Evolutionary conservation across 2,329 filamentous ascomycete genomes (phyloP), one percentile per base, ranked within the genome.

Genomic region (Coleophoma eucalyptorum): DNA sequence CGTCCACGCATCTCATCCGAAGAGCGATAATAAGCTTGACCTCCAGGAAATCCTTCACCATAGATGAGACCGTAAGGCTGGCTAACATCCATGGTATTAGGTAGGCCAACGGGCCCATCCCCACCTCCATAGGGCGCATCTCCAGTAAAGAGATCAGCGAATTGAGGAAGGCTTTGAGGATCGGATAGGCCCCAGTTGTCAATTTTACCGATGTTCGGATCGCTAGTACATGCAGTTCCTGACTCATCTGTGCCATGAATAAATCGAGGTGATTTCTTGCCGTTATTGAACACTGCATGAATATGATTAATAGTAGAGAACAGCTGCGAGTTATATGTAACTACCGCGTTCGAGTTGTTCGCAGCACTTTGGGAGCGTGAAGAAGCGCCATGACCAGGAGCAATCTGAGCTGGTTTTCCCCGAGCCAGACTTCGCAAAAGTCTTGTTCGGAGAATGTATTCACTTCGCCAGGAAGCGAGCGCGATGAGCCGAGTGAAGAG

Each of bases 401-500:
- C 66, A 10, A 75, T 72, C 35, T 85, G 78, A 59, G 79, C 72
- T 52, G 93, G 90, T 65, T 92, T 96, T 46, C 93, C 94, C 53
- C 90, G 84, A 43, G 80, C 80, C 51, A 97, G 75, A 55, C 89
- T 94, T 42, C 91, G 83, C 48, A 97, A 73, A 47, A 97, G 79
- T 43, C 90, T 82, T 2, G 91, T 97, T 43, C 94, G 81, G 50
- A 96, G 72, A 44, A 97, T 87, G 63, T 97, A 99, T 68, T 99
- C 94, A 69, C 90, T 97, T 59, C 93, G 83, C 93, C 94, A 97
- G 8, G 92, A 94, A n/a, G 91, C 88, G 54, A 92, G 72, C 3
- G 84, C 78, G 10, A 89, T 95, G 49, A 99, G 77, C 41, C 92
- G 84, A 15, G 89, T 83, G 63, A 97, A 99, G 57, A 83, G 81